Percentiles rank a stretch among this genome's conserved stretches.
Evolutionary conservation across 768 basidiomycete species (phyloP).

Genomic region (Ephemerocybe angulata): DNA sequence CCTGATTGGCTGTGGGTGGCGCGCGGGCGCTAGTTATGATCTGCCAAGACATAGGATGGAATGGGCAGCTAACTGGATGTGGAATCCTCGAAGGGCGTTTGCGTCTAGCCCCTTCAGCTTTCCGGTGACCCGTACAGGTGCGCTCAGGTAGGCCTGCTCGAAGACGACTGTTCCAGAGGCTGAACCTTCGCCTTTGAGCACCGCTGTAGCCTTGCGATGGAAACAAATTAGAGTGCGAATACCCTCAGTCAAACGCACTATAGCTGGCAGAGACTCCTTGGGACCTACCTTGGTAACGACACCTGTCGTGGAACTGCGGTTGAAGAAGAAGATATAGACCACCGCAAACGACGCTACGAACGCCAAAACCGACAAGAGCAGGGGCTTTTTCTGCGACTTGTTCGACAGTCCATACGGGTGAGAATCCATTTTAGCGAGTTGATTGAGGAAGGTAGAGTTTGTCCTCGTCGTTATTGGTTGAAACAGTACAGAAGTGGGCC

Average conservation of each 20-base stretch:
- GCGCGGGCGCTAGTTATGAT: not conserved
- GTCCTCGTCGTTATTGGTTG: too few relatives aligned
- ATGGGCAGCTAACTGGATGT: slow-evolving; percentile 63
- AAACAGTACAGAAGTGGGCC: too few relatives aligned
- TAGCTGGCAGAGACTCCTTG: too few relatives aligned
- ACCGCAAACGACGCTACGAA: not conserved
- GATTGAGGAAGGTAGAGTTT: not conserved
- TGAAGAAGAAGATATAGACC: not conserved
- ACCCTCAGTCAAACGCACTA: too few relatives aligned
- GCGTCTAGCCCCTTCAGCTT: slow-evolving; percentile 58
- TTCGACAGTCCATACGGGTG: not conserved
- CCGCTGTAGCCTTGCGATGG: slow-evolving; percentile 41
- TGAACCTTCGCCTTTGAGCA: slow-evolving; percentile 57
- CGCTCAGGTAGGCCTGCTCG: slow-evolving; percentile 45
- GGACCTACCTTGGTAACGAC: slow-evolving; percentile 19
- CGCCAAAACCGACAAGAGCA: not conserved
- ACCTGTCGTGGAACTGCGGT: not conserved
- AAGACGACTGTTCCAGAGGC: slow-evolving; percentile 68
- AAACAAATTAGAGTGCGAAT: too few relatives aligned
- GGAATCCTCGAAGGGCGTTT: slow-evolving; percentile 65
- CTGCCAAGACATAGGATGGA: not conserved
- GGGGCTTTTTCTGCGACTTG: not conserved
- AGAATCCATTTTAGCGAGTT: not conserved
- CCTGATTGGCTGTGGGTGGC: slow-evolving; percentile 40
- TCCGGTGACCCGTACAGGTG: slow-evolving; percentile 60